These are phyloP conservation scores for Yamadazyma diddensiae DNA, from an alignment of 1,139 yeast genomes.

Conservation along the genomic window DNA sequence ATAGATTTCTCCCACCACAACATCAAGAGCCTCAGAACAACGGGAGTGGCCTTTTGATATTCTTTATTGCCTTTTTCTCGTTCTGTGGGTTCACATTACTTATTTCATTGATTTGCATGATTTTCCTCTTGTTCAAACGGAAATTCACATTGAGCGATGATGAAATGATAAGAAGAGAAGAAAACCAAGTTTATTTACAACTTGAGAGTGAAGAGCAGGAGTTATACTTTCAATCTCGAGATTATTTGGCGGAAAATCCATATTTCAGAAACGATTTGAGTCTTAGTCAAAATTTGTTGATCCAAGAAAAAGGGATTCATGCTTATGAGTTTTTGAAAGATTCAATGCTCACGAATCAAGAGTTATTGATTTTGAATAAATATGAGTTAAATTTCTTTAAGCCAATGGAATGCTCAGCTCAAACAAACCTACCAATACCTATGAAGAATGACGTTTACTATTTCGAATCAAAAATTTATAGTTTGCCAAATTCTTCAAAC, in stretches of 20 bases:
- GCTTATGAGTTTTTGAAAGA: conserved; percentile 94
- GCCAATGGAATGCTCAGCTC: conserved; percentile 72
- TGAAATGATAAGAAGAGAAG: conserved; percentile 61
- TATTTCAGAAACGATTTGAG: conserved; percentile 44
- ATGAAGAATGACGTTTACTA: conserved; percentile 84
- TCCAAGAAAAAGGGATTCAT: conserved; percentile 87
- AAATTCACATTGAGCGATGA: conserved; percentile 35
- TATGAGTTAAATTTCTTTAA: conserved; percentile 75
- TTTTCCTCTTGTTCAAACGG: conserved; percentile 13
- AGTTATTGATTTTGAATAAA: conserved; percentile 61
- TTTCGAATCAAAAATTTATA: conserved; percentile 71
- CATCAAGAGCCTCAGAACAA: too few relatives aligned
- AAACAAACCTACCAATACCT: conserved; percentile 86
- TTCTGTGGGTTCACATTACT: conserved; percentile 14
- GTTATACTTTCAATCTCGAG: conserved; percentile 69
- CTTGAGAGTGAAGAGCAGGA: conserved; percentile 75
- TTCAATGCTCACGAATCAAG: conserved; percentile 55
- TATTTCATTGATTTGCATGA: conserved; percentile 11
- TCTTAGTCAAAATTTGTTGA: conserved; percentile 52
- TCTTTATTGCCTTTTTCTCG: conserved; percentile 8
- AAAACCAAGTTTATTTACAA: conserved; percentile 57
- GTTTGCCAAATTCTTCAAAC: conserved; percentile 54
- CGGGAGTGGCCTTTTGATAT: conserved; percentile 4
- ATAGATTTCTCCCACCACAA: too few relatives aligned
- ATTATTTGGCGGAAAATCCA: conserved; percentile 55